These are phyloP conservation scores for Withania somnifera DNA, from an alignment of 305 asterid genomes.

Conservation along the genomic window DNA sequence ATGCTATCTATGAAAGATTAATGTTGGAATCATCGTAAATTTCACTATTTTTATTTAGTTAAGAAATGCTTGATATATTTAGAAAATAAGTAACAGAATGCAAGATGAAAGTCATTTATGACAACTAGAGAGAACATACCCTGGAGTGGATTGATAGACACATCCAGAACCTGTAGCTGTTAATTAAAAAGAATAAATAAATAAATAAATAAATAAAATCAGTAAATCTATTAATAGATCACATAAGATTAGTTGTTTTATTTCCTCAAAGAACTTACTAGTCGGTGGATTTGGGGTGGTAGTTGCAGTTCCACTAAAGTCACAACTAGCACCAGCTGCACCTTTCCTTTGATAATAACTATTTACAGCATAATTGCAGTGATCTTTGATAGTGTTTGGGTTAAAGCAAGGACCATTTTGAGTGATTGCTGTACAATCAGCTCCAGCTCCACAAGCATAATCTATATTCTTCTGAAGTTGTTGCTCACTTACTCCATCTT, in stretches of 20 bases:
- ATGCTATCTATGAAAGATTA: too few relatives aligned
- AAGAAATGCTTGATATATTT: not conserved
- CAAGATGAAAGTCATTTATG: not conserved
- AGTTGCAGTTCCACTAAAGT: conserved; percentile 40
- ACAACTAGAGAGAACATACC: conserved; percentile 28
- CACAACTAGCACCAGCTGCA: conserved; percentile 35
- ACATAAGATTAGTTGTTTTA: not conserved
- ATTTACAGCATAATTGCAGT: conserved; percentile 69
- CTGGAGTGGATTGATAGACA: conserved; percentile 44
- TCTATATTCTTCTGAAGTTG: conserved; percentile 58
- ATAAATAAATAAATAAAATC: not conserved
- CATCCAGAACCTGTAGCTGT: conserved; percentile 45
- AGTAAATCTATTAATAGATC: not conserved
- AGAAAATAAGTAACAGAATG: not conserved
- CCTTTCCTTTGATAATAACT: conserved; percentile 55
- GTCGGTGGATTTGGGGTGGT: conserved; percentile 22
- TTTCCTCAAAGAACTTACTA: conserved; percentile 16
- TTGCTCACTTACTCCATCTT: conserved; percentile 22
- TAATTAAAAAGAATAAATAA: not conserved
- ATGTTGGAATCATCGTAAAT: too few relatives aligned
- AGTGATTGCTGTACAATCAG: conserved; percentile 46
- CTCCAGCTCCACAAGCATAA: conserved; percentile 71
- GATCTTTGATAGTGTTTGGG: conserved; percentile 59
- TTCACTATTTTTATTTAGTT: not conserved
- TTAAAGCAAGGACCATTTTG: conserved; percentile 52